Evolutionary conservation across 768 basidiomycete species (phyloP).

Genomic region (Amanita muscaria): DNA sequence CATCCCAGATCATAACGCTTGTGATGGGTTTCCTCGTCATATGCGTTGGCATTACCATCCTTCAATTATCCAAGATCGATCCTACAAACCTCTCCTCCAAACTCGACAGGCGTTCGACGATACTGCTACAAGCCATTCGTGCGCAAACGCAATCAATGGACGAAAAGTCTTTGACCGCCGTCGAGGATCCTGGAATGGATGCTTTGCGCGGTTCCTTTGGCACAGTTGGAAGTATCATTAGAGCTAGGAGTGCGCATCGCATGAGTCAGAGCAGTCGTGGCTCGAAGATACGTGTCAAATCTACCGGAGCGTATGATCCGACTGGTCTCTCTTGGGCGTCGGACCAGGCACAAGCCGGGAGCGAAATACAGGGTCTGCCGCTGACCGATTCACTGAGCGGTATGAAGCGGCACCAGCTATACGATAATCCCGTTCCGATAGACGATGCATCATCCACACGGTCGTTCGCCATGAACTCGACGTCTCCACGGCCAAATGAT

Average conservation of each 20-base stretch:
- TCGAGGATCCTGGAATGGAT: constrained; percentile 91
- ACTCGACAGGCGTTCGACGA: constrained; percentile 84
- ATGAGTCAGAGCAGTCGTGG: constrained; percentile 38
- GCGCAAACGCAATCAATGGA: constrained; percentile 56
- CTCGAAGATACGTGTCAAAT: constrained; percentile 25
- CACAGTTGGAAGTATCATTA: constrained; percentile 83
- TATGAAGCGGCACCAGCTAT: constrained; percentile 74
- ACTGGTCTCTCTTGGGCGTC: constrained; percentile 16
- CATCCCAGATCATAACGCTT: constrained; percentile 76
- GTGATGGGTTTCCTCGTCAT: constrained; percentile 90
- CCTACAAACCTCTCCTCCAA: constrained; percentile 57
- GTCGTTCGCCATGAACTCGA: constrained; percentile 22
- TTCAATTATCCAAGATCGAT: constrained; percentile 95
- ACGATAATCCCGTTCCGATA: constrained; percentile 75
- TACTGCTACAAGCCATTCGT: constrained; percentile 82
- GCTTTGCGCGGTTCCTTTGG: constrained; percentile 88
- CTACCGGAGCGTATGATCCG: constrained; percentile 29
- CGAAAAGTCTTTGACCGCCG: constrained; percentile 54
- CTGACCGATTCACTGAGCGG: constrained; percentile 33
- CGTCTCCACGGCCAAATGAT: constrained; percentile 11
- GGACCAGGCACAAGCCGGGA: background rate
- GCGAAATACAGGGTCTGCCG: constrained; percentile 4
- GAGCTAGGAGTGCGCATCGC: constrained; percentile 47
- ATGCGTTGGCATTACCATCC: constrained; percentile 85
- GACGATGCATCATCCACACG: constrained; percentile 30